Base-by-base conservation (phyloP, 192 early-diverging fungal species). In the Coemansia sp. region DNA sequence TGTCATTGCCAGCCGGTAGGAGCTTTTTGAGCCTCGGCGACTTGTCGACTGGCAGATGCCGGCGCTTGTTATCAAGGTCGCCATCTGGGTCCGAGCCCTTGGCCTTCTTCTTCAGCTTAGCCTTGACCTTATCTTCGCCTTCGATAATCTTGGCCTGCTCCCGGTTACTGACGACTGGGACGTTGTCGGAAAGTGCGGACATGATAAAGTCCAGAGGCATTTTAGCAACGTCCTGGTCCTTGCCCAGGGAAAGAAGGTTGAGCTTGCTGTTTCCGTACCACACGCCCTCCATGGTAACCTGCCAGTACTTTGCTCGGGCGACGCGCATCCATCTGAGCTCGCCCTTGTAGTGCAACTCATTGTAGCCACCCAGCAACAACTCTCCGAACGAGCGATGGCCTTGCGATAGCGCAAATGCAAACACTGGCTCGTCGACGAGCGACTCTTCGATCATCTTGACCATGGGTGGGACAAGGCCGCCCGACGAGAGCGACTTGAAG, bases 231-330 rank as follows among this genome's bases (percentile, higher is more conserved):
- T 82, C 80, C 20, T 46, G 52, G 49, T 82, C 75, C 58, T 82
- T 82, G 75, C 75, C 74, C 22, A 82, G 71, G 55, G 80, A 72
- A 27, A 82, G 60, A 12, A 83, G 70, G 33, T 83, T 78, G 69
- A 83, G 71, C 58, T 83, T 78, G 70, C 75, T 69, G 60, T 80
- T 74, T 15, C 82, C 82, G 46, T 79, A 80, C 77, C 75, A 79
- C 41, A 84, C 60, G 52, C 75, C 80, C 64, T 86, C 77, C 74
- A 86, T 77, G 38, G 55, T 71, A 18, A 86, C 78, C 67, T 86
- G 70, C 90, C 91, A 91, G 77, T 89, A 90, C 57, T 85, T 84
- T 24, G 85, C 66, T n/a, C 78, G 78, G 6, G 81, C 88, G 3
- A 88, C 74, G 9, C 78, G 81, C 68, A 88, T 73, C 68, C 85